Evolutionary conservation across 257 asterid genomes (phyloP), one percentile per base, ranked within the genome.

Genomic region (Solanum ahanhuiri): DNA sequence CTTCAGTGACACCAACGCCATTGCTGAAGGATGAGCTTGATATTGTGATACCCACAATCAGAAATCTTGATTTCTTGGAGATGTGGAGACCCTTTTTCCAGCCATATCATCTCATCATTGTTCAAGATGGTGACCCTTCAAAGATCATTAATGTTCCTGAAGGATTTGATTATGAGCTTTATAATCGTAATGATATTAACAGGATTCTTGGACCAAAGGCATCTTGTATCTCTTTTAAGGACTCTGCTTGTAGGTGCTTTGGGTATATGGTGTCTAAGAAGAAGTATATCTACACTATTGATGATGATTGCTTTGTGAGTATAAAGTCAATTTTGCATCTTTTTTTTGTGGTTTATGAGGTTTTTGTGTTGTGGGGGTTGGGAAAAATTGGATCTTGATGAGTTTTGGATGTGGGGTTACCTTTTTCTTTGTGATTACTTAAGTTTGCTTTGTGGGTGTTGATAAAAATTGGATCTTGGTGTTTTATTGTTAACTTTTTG

Each of bases 201-300:
- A 85, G 84, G 73, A 85, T 85, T 85, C 82, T 85, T 79, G 87
- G 87, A 12, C 87, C 87, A 33, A 85, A 85, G 35, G 87, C 87
- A 0, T 48, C 45, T 75, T 85, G 87, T 3, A 85, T 85, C 25
- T 85, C 87, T 14, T 72, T 72, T 85, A 85, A 85, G 43, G 87
- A 85, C 73, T 85, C 87, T 85, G 87, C 87, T 85, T 85, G 87
- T 73, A n/a, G 87, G 73, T 86, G 87, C n/a, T 86, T 86, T 86
- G 85, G 87, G 25, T 86, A 86, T 9, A 86, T 86, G 85, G 85
- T 86, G n/a, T 86, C 88, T 34, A 86, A 86, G 57, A 86, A 86
- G 88, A 86, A 86, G 88, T 81, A 86, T 57, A 64, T 86, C 34
- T 86, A 77, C 48, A 79, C 85, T 48, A 86, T 86, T 28, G 86